Evolutionary conservation across 306 rosid genomes (phyloP).

Genomic region (Prunus dulcis): DNA sequence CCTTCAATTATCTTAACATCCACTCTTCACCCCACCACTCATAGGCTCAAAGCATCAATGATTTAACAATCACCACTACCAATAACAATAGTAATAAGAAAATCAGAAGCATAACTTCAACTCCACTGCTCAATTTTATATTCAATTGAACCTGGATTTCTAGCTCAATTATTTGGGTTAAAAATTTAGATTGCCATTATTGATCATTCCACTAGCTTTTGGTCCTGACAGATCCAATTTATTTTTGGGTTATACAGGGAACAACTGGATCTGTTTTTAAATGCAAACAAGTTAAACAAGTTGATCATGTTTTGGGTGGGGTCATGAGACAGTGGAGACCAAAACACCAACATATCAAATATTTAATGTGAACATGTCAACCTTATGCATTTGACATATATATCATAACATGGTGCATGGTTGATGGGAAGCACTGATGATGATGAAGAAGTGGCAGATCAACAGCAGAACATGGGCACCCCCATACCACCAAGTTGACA

Average conservation of each 20-base stretch:
- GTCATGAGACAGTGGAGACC: neutral
- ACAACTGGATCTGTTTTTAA: neutral
- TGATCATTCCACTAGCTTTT: neutral
- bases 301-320: conserved; percentile 10
- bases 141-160: neutral
- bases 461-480: conserved; percentile 21
- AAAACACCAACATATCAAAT: conserved; percentile 9
- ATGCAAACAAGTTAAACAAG: neutral
- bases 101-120: conserved; percentile 7
- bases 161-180: conserved; percentile 2
- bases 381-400: conserved; percentile 6
- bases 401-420: conserved; percentile 6
- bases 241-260: neutral
- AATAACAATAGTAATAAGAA: neutral
- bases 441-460: conserved; percentile 4
- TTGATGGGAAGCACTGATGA: conserved; percentile 18
- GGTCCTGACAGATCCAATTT: neutral
- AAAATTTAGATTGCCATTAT: neutral
- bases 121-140: conserved; percentile 6
- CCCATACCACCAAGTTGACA: conserved; percentile 10
- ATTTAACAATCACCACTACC: conserved; percentile 6
- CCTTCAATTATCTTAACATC: neutral
- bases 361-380: neutral
- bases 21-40: neutral
- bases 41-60: conserved; percentile 11